A percentile compares a stretch with the other conserved stretches of the same genome.
phyloP scores from a whole-genome alignment of 2,329 filamentous ascomycete genomes.

The Aspergillus sp. region DNA sequence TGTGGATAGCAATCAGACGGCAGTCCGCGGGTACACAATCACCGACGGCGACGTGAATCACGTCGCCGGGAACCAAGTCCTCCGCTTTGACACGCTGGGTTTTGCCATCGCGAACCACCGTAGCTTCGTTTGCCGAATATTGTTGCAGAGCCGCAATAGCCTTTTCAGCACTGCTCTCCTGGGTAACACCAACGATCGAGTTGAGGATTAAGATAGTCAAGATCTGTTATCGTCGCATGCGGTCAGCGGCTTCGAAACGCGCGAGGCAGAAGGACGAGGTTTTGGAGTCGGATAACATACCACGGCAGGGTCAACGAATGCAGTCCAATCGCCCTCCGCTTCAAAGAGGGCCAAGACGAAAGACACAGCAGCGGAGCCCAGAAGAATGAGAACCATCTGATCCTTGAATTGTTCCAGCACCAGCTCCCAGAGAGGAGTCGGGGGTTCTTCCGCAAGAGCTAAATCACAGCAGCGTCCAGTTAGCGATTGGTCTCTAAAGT shows the following conservation, averaged over 20 bases:
- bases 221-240: conserved; percentile 58
- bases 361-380: conserved; percentile 89
- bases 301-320: conserved; percentile 93
- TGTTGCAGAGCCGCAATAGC: conserved; percentile 97
- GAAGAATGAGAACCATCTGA: conserved; percentile 91
- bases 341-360: conserved; percentile 93
- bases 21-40: conserved; percentile 95
- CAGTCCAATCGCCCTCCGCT: conserved; percentile 89
- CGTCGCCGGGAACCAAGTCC: conserved; percentile 90
- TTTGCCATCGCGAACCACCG: conserved; percentile 81
- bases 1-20: conserved; percentile 82
- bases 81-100: conserved; percentile 88
- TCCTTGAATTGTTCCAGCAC: conserved; percentile 99
- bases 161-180: conserved; percentile 98
- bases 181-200: conserved; percentile 93
- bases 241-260: conserved; percentile 18
- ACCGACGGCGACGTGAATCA: conserved; percentile 83
- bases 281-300: conserved; percentile 56
- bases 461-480: background rate
- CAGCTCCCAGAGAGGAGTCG: conserved; percentile 93
- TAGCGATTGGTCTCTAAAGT: background rate
- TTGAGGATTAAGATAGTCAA: conserved; percentile 96
- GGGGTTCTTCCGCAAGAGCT: conserved; percentile 84
- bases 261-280: background rate
- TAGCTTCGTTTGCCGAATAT: conserved; percentile 98